Evolutionary conservation across 2,329 filamentous ascomycete genomes (phyloP), one percentile per base, ranked within the genome.

Genomic region (Colletotrichum cordylinicola): DNA sequence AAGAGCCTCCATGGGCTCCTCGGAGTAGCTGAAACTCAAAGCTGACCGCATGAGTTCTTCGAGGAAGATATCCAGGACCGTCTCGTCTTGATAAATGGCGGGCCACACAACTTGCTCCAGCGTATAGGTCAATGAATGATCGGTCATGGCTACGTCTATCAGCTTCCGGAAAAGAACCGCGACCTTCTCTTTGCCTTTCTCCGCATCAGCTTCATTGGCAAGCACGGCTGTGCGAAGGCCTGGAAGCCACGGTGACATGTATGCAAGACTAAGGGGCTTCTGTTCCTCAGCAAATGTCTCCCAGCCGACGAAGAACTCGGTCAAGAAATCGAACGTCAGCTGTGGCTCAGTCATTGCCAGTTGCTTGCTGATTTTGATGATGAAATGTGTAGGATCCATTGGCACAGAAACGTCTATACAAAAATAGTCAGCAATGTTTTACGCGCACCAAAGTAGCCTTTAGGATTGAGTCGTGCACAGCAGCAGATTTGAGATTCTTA

Each of bases 241-340:
- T 8, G 90, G 87, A 48, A 94, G 85, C 93, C 93, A 94, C 3
- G 93, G 93, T 8, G 92, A 91, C 90, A 94, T 93, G 80, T 94
- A 94, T 8, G 92, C 90, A 35, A 94, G 86, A 78, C 92, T 93
- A 29, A 94, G 81, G 1, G 92, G 91, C 78, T 93, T 91, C 80
- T 94, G 93, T 72, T 93, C 90, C 39, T 93, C 90, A 2, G 91
- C 89, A 79, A 94, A 92, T 79, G 92, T 93, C 78, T 93, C 92
- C 93, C 93, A 94, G 21, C 92, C 91, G 29, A 93, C 91, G 74
- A 94, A 94, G 80, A 94, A 94, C 79, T 94, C 93, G n/a, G 92
- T 93, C 52, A 94, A 80, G 79, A 94, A 94, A 79, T 94, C 93
- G 9, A 89, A 90, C 1, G 93, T 94, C 9, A 94, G 86, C 78